These are phyloP conservation scores for Leishmania mexicana DNA, from an alignment of 208 protist species.

Conservation along the genomic window DNA sequence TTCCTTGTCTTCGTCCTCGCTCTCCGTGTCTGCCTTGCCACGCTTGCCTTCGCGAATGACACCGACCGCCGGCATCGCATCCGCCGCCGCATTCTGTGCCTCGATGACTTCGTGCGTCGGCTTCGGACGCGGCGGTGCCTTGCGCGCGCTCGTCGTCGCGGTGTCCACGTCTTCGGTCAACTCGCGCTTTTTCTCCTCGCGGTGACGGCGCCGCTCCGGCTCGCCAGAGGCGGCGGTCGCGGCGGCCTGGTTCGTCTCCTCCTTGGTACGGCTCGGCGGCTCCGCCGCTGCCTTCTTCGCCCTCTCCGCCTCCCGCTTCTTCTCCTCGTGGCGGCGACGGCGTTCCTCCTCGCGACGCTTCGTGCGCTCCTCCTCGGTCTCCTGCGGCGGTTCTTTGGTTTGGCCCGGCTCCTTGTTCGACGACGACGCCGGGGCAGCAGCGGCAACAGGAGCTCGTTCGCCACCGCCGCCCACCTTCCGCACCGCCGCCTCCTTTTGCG, in stretches of 20 bases:
- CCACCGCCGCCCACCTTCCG: conserved; percentile 50
- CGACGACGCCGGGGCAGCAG: neutral
- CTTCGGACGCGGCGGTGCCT: conserved; percentile 78
- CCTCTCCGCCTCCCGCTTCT: conserved; percentile 42
- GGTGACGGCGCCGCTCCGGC: conserved; percentile 29
- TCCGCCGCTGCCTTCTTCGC: conserved; percentile 23
- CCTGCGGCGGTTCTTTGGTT: conserved; percentile 9
- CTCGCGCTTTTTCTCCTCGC: conserved; percentile 43
- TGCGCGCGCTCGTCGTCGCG: conserved; percentile 45
- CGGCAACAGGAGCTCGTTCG: neutral
- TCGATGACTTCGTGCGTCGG: conserved; percentile 78
- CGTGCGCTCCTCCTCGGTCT: conserved; percentile 62
- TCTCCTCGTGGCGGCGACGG: conserved; percentile 51
- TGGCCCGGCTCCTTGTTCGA: neutral
- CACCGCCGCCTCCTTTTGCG: conserved; percentile 71
- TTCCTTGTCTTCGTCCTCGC: conserved; percentile 45
- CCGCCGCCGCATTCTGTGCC: conserved; percentile 32
- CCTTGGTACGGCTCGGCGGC: neutral
- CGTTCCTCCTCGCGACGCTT: conserved; percentile 66
- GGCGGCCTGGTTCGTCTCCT: neutral
- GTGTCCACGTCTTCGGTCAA: neutral
- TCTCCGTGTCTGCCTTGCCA: conserved; percentile 9
- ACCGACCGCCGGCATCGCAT: conserved; percentile 39
- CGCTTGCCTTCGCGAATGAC: conserved; percentile 72
- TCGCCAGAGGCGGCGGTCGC: conserved; percentile 18